A percentile compares a stretch with the other conserved stretches of the same genome.
Conservation (phyloP, 1,139 yeast genomes). For the Yamadazyma jaroonii region DNA sequence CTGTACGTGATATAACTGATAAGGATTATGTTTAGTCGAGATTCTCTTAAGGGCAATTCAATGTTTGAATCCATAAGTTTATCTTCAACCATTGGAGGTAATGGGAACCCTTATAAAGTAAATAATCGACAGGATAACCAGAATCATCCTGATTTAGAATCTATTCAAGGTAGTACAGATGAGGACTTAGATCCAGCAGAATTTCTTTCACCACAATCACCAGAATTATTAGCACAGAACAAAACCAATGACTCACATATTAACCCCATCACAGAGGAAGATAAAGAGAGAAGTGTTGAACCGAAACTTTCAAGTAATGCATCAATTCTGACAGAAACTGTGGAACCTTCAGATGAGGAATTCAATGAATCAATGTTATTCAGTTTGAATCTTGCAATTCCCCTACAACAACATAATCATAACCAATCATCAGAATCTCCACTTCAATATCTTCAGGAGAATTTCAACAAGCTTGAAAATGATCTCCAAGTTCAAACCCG, state of each 20-base stretch:
- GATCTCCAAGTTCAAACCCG: constrained; percentile 22
- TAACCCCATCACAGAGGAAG: not conserved
- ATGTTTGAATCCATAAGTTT: constrained; percentile 18
- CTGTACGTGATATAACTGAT: constrained; percentile 1
- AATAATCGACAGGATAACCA: not conserved
- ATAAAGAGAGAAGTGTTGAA: not conserved
- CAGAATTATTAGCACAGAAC: constrained; percentile 2
- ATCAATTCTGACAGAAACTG: constrained; percentile 12
- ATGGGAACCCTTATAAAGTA: constrained; percentile 1
- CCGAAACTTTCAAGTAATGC: constrained; percentile 4
- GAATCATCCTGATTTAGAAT: constrained; percentile 11
- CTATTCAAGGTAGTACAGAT: constrained; percentile 21
- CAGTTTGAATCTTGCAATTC: constrained; percentile 5
- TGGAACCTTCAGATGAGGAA: constrained; percentile 5
- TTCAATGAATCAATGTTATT: constrained; percentile 4
- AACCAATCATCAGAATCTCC: constrained; percentile 16
- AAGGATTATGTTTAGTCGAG: constrained; percentile 5
- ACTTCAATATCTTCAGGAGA: constrained; percentile 28
- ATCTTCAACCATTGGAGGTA: constrained; percentile 13
- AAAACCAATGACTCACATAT: not conserved
- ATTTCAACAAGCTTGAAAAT: constrained; percentile 15
- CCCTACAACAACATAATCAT: not conserved
- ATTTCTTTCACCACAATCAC: constrained; percentile 23
- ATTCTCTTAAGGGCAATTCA: constrained; percentile 5
- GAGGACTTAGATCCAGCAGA: constrained; percentile 31